Conservation (phyloP, 2,329 filamentous ascomycete genomes). For the Colletotrichum sp. region DNA sequence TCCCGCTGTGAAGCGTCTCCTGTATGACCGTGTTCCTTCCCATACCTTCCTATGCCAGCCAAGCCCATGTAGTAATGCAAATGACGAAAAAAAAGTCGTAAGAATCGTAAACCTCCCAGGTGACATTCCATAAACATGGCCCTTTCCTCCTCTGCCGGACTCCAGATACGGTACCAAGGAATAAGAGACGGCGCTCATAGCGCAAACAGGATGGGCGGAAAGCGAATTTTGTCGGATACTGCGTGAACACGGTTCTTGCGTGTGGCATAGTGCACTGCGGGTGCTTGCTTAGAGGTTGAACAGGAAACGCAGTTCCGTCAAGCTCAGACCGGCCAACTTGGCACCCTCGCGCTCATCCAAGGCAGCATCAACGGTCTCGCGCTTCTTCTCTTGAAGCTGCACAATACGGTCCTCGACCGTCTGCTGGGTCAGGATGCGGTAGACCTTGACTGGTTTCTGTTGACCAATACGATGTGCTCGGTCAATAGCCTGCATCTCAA, state of each 20-base stretch:
- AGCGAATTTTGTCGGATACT: background rate
- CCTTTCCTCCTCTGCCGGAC: background rate
- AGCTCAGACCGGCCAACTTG: conserved; percentile 69
- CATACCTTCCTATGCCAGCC: background rate
- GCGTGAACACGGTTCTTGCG: background rate
- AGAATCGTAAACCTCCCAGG: background rate
- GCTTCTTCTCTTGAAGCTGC: conserved; percentile 78
- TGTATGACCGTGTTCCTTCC: background rate
- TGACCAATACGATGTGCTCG: conserved; percentile 90
- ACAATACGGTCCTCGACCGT: conserved; percentile 92
- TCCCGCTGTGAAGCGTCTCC: conserved; percentile 12
- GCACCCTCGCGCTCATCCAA: conserved; percentile 77
- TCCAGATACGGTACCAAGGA: background rate
- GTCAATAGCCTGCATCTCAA: conserved; percentile 92
- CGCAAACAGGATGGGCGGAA: background rate
- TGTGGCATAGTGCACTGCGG: background rate
- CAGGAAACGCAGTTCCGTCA: conserved; percentile 72
- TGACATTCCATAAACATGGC: background rate
- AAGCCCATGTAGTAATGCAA: background rate
- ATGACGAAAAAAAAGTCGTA: background rate
- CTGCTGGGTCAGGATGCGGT: conserved; percentile 76
- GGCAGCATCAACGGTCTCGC: conserved; percentile 76
- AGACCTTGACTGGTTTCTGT: conserved; percentile 73
- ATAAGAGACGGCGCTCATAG: background rate
- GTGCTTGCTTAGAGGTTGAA: conserved; percentile 46